These are phyloP conservation scores for Ophiostoma quercus DNA, from an alignment of 2,329 filamentous ascomycete species.

Conservation along the genomic window DNA sequence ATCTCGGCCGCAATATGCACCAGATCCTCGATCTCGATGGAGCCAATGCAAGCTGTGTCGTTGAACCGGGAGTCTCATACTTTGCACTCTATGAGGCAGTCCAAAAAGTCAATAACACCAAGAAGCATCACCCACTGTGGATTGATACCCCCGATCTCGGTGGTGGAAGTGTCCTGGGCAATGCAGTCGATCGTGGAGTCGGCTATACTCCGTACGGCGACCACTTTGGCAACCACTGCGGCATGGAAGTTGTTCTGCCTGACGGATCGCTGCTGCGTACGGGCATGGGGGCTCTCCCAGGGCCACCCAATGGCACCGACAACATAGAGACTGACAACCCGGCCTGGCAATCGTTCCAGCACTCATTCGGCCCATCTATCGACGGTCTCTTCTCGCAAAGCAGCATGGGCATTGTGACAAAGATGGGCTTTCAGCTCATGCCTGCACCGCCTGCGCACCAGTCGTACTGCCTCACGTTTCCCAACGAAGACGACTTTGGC, in stretches of 20 bases:
- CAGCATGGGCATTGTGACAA: slow-evolving; percentile 49
- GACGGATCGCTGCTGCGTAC: slow-evolving; percentile 42
- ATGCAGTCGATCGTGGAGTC: slow-evolving; percentile 43
- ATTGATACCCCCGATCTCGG: slow-evolving; percentile 41
- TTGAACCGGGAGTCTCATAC: slow-evolving; percentile 54
- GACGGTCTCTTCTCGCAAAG: slow-evolving; percentile 49
- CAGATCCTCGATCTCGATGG: slow-evolving; percentile 47
- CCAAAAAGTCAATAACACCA: slow-evolving; percentile 27
- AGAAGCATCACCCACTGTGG: slow-evolving; percentile 40
- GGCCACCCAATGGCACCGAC: slow-evolving; percentile 24
- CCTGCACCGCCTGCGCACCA: slow-evolving; percentile 36
- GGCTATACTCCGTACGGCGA: slow-evolving; percentile 43
- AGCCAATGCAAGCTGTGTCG: slow-evolving; percentile 45
- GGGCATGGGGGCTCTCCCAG: slow-evolving; percentile 44
- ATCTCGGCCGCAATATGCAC: slow-evolving; percentile 51
- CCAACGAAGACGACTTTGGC: slow-evolving; percentile 35
- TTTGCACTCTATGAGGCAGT: slow-evolving; percentile 48
- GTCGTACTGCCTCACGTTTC: slow-evolving; percentile 39
- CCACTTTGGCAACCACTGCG: slow-evolving; percentile 37
- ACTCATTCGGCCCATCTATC: slow-evolving; percentile 38
- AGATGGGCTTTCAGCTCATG: slow-evolving; percentile 47
- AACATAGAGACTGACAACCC: slow-evolving; percentile 34
- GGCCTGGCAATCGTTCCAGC: slow-evolving; percentile 38
- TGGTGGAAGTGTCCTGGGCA: slow-evolving; percentile 42
- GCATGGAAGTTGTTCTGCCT: slow-evolving; percentile 37